Evolutionary conservation across 2,329 filamentous ascomycete genomes (phyloP), one percentile per base, ranked within the genome.

Genomic region (Talaromyces atroroseus): DNA sequence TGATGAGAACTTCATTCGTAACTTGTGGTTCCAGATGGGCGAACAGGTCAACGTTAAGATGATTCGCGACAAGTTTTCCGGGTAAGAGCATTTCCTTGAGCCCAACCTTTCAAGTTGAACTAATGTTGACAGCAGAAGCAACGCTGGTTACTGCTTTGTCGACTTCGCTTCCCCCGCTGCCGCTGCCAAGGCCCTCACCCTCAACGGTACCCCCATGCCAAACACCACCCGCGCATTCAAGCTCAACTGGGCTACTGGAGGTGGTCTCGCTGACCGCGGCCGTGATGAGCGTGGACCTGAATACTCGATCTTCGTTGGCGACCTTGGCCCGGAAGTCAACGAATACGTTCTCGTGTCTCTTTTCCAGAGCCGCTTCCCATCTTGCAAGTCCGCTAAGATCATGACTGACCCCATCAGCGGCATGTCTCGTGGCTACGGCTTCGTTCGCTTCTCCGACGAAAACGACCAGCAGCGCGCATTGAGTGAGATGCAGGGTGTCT

Each of bases 331-430:
- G 7, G 94, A 99, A 76, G 94, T 99, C 66, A 99, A 96, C 75
- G 94, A 99, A 78, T 97, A 95, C 69, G 92, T 97, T 57, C 81
- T 99, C 59, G 92, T 97, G 54, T 95, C 92, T 24, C 86, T 99
- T 51, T 99, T 99, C 83, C 92, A 97, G 78, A 88, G 86, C 69
- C 90, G 92, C 60, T 99, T 95, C 81, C 88, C 89, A 0, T 95
- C 91, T 8, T 97, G 92, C 89, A 97, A 97, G 81, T 96, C 91
- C 38, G 94, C 94, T 69, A 99, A 99, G 83, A 99, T 99, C 76
- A 99, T 99, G 94, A 96, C 92, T 59, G 94, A 99, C 69, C 92
- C 94, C 60, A 94, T 97, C 76, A 95, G 89, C 62, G 94, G 94
- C 66, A 92, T 97, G 83, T 96, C 92, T 62, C 91, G 94, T 61